A percentile compares a stretch with the other conserved stretches of the same genome.
Conservation (phyloP, 192 early-diverging fungal genomes). For the Coemansia sp. region DNA sequence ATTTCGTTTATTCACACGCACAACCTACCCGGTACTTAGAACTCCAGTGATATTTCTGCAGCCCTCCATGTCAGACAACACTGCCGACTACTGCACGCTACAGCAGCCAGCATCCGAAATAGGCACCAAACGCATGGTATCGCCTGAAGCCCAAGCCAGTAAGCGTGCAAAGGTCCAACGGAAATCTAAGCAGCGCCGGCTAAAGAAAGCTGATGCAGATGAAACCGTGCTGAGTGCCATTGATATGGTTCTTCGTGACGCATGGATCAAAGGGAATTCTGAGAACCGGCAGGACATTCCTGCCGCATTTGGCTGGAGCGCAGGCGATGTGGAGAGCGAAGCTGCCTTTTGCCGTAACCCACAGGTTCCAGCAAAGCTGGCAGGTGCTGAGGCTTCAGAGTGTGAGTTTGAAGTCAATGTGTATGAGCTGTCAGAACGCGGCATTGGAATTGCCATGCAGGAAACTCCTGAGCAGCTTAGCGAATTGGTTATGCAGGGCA, state of each 20-base stretch:
- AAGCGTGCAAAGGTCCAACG: constrained; percentile 30
- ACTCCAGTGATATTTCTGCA: no score
- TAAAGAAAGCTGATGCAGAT: constrained; percentile 37
- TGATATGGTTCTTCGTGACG: constrained; percentile 22
- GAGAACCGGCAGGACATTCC: constrained; percentile 7
- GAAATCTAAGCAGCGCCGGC: constrained; percentile 6
- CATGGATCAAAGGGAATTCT: no score
- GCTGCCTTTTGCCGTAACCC: constrained; percentile 29
- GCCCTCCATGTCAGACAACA: constrained; percentile 6
- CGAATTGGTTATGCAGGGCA: constrained; percentile 18
- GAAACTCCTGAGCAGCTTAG: constrained; percentile 27
- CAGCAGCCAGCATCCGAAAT: not conserved
- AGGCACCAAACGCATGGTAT: constrained; percentile 1
- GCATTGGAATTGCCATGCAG: constrained; percentile 40
- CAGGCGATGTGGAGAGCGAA: constrained; percentile 26
- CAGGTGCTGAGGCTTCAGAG: constrained; percentile 21
- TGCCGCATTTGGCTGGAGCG: constrained; percentile 33
- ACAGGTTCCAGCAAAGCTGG: constrained; percentile 39
- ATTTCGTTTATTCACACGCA: no score
- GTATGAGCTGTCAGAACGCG: constrained; percentile 44
- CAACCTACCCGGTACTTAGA: no score
- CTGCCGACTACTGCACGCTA: not conserved
- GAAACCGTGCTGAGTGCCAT: constrained; percentile 36
- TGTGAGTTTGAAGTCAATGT: constrained; percentile 41
- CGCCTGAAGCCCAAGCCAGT: not conserved